Evolutionary conservation across 1,284 basidiomycete species (phyloP).

Genomic region (Pseudozyma hubeiensis): DNA sequence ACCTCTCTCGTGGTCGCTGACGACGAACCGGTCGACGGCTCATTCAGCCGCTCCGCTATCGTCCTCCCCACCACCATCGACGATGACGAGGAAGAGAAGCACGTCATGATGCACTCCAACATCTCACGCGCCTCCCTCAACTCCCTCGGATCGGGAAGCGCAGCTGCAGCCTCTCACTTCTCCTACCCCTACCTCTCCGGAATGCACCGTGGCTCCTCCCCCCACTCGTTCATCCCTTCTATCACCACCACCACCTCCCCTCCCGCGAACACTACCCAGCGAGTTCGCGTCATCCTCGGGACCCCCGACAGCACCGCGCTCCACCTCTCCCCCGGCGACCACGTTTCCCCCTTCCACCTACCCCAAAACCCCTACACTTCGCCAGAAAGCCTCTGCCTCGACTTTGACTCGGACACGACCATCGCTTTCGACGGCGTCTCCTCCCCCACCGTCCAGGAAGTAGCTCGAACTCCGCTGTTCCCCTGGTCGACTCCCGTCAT

Average conservation of each 20-base stretch:
- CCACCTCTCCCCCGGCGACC: conserved; percentile 29
- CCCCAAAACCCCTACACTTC: conserved; percentile 25
- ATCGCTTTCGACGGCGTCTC: conserved; percentile 24
- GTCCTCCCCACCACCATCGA: conserved; percentile 7
- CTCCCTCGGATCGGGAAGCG: conserved; percentile 5
- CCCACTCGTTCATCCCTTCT: no score
- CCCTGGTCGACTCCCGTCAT: conserved; percentile 35
- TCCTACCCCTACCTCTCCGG: conserved; percentile 60
- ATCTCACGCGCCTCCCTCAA: conserved; percentile 9
- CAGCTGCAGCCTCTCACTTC: conserved; percentile 41
- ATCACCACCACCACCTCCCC: not conserved
- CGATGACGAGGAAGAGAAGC: not conserved
- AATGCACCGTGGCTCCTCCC: conserved; percentile 12
- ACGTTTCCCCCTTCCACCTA: conserved; percentile 26
- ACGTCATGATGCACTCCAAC: conserved; percentile 14
- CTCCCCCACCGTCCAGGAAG: not conserved
- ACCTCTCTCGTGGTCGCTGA: conserved; percentile 17
- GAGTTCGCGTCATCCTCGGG: conserved; percentile 26
- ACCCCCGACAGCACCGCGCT: conserved; percentile 14
- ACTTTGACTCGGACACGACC: conserved; percentile 16
- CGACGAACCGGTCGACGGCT: conserved; percentile 15
- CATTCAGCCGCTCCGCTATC: conserved; percentile 11
- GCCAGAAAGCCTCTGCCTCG: conserved; percentile 40
- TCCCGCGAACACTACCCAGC: conserved; percentile 10
- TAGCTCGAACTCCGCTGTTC: conserved; percentile 13